phyloP scores from a whole-genome alignment of 106 monocot species.

The Gastrodia elata region DNA sequence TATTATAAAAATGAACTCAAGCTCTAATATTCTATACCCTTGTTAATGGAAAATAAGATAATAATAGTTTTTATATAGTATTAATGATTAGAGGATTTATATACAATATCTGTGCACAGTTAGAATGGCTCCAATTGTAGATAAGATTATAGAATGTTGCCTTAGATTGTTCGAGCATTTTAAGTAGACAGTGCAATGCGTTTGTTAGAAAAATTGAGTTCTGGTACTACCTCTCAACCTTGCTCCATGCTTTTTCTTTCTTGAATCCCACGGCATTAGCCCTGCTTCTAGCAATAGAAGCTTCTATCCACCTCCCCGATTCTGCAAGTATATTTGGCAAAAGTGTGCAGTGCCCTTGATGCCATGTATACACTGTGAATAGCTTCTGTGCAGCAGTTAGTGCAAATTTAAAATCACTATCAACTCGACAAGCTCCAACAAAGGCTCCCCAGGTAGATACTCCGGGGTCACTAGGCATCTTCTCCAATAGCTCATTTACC shows the following conservation, averaged over 20 bases:
- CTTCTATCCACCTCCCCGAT: conserved; percentile 36
- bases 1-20: too few species aligned
- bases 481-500: conserved; percentile 25
- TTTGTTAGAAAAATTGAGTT: too few species aligned
- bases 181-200: too few species aligned
- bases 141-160: too few species aligned
- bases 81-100: too few species aligned
- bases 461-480: conserved; percentile 14
- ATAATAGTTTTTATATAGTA: too few species aligned
- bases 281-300: conserved; percentile 23
- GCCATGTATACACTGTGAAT: conserved; percentile 18
- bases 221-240: too few species aligned
- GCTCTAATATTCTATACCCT: too few species aligned
- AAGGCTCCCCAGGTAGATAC: conserved; percentile 38
- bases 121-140: too few species aligned
- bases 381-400: conserved; percentile 22
- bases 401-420: conserved; percentile 26
- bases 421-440: conserved; percentile 34
- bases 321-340: conserved; percentile 34
- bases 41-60: too few species aligned
- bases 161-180: too few species aligned
- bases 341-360: conserved; percentile 26
- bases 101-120: too few species aligned
- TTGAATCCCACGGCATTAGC: conserved; percentile 13
- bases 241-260: conserved; percentile 31